Evolutionary conservation across 768 basidiomycete genomes (phyloP), one percentile per base, ranked within the genome.

Genomic region (Rhodocollybia butyracea): DNA sequence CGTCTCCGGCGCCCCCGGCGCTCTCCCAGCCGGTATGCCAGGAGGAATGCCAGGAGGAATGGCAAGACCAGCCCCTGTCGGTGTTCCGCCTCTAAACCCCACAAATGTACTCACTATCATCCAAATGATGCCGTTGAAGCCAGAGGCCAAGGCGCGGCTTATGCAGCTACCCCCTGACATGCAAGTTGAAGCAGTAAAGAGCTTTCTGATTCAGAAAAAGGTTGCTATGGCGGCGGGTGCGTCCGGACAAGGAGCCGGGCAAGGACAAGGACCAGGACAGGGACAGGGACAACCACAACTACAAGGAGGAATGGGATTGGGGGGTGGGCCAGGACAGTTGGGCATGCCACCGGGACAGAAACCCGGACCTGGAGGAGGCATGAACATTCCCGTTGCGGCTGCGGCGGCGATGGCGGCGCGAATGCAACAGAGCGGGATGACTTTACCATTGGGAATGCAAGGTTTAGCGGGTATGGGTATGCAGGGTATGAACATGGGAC

Each of bases 321-420:
- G n/a, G n/a, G 24, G 26, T 11, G 29, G 3, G 12, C 26, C 29
- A 36, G 50, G 21, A 11, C 50, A 42, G n/a, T 11, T 30, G 39
- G 51, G 51, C 4, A 29, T 29, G 3, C n/a, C 36, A 6, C 30
- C 39, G 24, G 15, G 21, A 24, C 48, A 3, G 22, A 34, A 34
- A 38, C 22, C 48, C 13, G 48, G 48, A 10, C 17, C 39, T 40
- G 48, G 48, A 6, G 10, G 21, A 17, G 32, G 32, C 26, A 32
- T 48, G 19, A 48, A 48, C 15, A 50, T 50, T n/a, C n/a, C n/a
- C 48, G 38, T 34, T 50, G 32, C 31, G 24, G 48, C 48, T 24
- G 48, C 48, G 7, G 48, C 48, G 22, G 48, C 51, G 19, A 53
- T 53, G 51, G 41, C 38, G 21, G n/a, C 42, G 40, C 38, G 41